Evolutionary conservation across 768 basidiomycete species (phyloP).

Genomic region (Leccinum pellstonianum): DNA sequence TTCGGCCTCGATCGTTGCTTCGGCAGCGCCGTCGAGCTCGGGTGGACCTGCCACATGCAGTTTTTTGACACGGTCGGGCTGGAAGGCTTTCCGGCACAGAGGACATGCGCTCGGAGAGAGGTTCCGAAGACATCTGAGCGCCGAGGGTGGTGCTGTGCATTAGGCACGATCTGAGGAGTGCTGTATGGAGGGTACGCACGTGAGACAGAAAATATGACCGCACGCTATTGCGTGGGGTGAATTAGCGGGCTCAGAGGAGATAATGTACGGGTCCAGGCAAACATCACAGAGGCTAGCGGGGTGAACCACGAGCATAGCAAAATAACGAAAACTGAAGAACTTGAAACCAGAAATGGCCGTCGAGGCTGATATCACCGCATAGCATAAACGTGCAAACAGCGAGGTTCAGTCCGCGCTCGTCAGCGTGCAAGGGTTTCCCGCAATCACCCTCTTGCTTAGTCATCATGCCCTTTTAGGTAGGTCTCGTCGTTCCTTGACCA

Average conservation of each 20-base stretch:
- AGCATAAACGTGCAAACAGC: slow-evolving; percentile 34
- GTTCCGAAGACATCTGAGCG: slow-evolving; percentile 53
- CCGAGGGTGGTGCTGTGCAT: slow-evolving; percentile 1
- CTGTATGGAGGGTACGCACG: slow-evolving; percentile 43
- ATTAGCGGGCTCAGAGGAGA: slow-evolving; percentile 47
- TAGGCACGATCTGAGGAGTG: slow-evolving; percentile 13
- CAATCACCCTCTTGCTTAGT: not conserved
- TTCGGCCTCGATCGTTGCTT: slow-evolving; percentile 43
- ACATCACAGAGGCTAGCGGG: slow-evolving; percentile 74
- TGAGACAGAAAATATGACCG: slow-evolving; percentile 72
- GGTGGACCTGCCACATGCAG: slow-evolving; percentile 59
- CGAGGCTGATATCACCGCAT: slow-evolving; percentile 33
- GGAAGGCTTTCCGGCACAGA: slow-evolving; percentile 62
- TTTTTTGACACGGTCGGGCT: slow-evolving; percentile 57
- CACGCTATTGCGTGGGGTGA: slow-evolving; percentile 72
- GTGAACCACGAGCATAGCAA: slow-evolving; percentile 61
- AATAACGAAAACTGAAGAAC: slow-evolving; percentile 24
- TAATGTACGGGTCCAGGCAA: slow-evolving; percentile 60
- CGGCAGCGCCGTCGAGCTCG: slow-evolving; percentile 34
- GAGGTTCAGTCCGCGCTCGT: slow-evolving; percentile 9
- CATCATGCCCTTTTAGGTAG: slow-evolving; percentile 6
- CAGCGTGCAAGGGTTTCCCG: slow-evolving; percentile 25
- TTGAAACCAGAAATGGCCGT: slow-evolving; percentile 27
- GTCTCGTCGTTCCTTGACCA: slow-evolving; percentile 13
- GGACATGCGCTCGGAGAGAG: slow-evolving; percentile 57